Base-by-base conservation (phyloP, 371 early-diverging fungal species). In the Capillidium rhysosporum region DNA sequence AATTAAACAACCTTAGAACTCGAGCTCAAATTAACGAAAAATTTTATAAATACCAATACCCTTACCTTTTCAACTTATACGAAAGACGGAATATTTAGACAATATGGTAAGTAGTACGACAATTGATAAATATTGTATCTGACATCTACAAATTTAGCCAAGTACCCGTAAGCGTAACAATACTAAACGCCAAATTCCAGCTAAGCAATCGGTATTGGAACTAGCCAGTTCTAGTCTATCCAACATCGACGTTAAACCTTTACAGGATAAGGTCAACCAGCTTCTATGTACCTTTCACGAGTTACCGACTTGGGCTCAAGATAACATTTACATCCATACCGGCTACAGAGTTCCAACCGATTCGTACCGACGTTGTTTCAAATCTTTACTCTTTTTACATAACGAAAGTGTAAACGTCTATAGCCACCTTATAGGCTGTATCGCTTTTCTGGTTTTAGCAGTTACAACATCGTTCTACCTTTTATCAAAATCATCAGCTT, bases 271-370 rank as follows among this genome's bases (percentile, higher is more conserved):
- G 25, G 21, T 47, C 26, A 26, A 47, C 23, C 47, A 47, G 23
- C 16, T 47, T 25, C 18, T 47, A 26, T 68, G 64, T 47, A 57
- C 54, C 40, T 77, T 67, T 63, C 63, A 59, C 25, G 82, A 84
- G 46, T 64, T 80, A 41, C 85, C 86, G 1, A 52, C 53, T 21
- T 85, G 86, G 85, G 76, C 83, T 77, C 74, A 72, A 26, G 85
- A 84, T 61, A 86, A 80, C 63, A 59, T 65, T 0, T 71, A 64
- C 56, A 86, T 87, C 57, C 69, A 66, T 31, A 66, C 63, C 26
- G 89, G 87, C 12, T 95, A 95, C 67, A 73, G 93, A 46, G 69
- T 72, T 18, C 82, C 83, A 51, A 76, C 76, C 16, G 67, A 75
- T 56, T 85, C 83, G 26, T 88, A 81, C 57, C 26, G 12, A 1